phyloP scores from a whole-genome alignment of 164 flowering plant genomes.

The Liriodendron chinense region DNA sequence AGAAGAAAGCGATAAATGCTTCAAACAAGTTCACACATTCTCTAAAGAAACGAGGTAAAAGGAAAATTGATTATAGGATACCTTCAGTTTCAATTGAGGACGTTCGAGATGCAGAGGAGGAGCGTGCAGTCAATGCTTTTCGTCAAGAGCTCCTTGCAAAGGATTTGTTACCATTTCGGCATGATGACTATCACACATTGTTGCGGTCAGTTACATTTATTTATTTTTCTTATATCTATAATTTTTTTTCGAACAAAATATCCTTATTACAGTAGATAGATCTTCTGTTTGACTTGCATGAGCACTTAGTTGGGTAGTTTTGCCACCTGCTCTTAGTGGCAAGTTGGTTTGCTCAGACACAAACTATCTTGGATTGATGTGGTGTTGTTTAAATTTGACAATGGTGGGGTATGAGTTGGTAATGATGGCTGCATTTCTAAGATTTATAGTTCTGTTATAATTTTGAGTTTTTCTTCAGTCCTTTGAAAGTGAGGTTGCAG shows the following conservation, averaged over 20 bases:
- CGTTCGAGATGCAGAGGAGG: slow-evolving; percentile 74
- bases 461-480: too few species aligned
- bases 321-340: background rate
- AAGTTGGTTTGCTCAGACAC: background rate
- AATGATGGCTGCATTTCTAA: too few species aligned
- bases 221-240: background rate
- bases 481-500: too few species aligned
- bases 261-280: background rate
- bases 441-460: too few species aligned
- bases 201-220: slow-evolving; percentile 43
- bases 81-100: slow-evolving; percentile 81
- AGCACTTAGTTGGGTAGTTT: background rate
- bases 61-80: slow-evolving; percentile 66
- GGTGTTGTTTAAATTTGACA: too few species aligned
- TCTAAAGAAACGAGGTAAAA: slow-evolving; percentile 79
- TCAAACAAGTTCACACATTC: slow-evolving; percentile 89
- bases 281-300: background rate
- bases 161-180: slow-evolving; percentile 65
- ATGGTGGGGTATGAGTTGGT: too few species aligned
- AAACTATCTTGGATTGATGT: background rate
- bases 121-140: slow-evolving; percentile 64
- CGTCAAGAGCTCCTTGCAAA: slow-evolving; percentile 59
- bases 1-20: slow-evolving; percentile 81
- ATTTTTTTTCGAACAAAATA: background rate
- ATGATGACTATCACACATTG: slow-evolving; percentile 85